phyloP scores from a whole-genome alignment of 148 eudicot genomes.

The Silene latifolia region DNA sequence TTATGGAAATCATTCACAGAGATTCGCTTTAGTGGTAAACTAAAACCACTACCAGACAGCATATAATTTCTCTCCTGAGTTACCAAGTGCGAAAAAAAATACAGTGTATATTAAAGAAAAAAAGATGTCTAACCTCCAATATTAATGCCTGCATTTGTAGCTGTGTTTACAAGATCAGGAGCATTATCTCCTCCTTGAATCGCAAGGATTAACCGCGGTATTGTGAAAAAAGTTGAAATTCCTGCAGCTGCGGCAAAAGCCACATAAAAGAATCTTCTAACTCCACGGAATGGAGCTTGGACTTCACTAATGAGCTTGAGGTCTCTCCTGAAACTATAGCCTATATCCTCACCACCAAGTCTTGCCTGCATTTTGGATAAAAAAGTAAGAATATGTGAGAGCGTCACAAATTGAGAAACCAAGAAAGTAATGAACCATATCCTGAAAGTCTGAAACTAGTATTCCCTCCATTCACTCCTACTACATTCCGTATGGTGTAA shows the following conservation, averaged over 20 bases:
- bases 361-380: conserved; percentile 50
- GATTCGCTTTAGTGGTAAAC: not conserved
- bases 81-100: not conserved
- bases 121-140: conserved; percentile 56
- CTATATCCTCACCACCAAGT: conserved; percentile 95
- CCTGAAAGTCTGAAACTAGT: not conserved
- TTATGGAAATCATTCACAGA: not conserved
- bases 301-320: conserved; percentile 99
- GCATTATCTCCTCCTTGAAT: conserved; percentile 79
- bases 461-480: not conserved
- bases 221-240: conserved; percentile 69
- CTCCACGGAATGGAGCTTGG: conserved; percentile 98
- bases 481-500: not conserved
- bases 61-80: not conserved
- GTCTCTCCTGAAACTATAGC: conserved; percentile 91
- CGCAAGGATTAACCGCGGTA: conserved; percentile 73
- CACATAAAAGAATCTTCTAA: conserved; percentile 83
- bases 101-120: not conserved
- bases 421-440: not conserved
- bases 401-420: not conserved
- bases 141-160: conserved; percentile 76
- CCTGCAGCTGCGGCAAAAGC: conserved; percentile 97
- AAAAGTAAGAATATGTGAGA: not conserved
- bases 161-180: conserved; percentile 68
- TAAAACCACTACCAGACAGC: not conserved